Evolutionary conservation across 2,329 filamentous ascomycete genomes (phyloP).

Genomic region (Aspergillus flavus): DNA sequence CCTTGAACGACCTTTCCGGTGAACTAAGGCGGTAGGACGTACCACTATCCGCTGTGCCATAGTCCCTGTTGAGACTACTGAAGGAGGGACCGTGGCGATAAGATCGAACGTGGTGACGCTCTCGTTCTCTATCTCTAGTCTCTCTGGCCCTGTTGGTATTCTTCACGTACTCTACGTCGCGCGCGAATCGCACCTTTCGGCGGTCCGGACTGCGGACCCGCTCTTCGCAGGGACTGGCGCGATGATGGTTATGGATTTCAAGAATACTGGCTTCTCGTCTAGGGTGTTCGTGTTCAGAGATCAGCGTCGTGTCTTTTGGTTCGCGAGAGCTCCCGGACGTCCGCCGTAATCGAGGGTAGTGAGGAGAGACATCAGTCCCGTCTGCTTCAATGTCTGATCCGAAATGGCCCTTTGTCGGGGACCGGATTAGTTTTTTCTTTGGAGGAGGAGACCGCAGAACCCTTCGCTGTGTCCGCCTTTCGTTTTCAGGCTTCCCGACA

Average conservation of each 20-base stretch:
- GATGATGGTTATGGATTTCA: slow-evolving; percentile 17
- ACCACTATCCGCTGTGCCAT: background rate
- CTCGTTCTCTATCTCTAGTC: slow-evolving; percentile 4
- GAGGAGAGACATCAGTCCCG: background rate
- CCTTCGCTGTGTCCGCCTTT: background rate
- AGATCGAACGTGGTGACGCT: slow-evolving; percentile 1
- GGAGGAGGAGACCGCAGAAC: slow-evolving; percentile 6
- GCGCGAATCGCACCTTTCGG: slow-evolving; percentile 23
- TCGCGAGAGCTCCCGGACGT: slow-evolving; percentile 8
- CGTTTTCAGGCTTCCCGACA: slow-evolving; percentile 15
- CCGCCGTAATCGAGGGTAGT: slow-evolving; percentile 6
- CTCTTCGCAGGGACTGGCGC: slow-evolving; percentile 8
- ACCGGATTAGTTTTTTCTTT: slow-evolving; percentile 11
- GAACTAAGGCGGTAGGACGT: background rate
- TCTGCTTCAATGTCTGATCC: slow-evolving; percentile 1
- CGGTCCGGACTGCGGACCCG: slow-evolving; percentile 5
- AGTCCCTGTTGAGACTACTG: background rate
- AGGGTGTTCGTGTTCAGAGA: slow-evolving; percentile 22
- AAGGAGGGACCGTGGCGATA: background rate
- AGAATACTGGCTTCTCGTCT: slow-evolving; percentile 13
- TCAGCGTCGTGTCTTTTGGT: slow-evolving; percentile 23
- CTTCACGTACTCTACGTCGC: slow-evolving; percentile 18
- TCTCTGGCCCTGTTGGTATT: slow-evolving; percentile 8
- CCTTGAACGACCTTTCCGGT: background rate
- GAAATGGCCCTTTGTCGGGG: slow-evolving; percentile 3